Evolutionary conservation across 2,329 filamentous ascomycete genomes (phyloP), one percentile per base, ranked within the genome.

Genomic region (Aspergillus fumigatiaffinis): DNA sequence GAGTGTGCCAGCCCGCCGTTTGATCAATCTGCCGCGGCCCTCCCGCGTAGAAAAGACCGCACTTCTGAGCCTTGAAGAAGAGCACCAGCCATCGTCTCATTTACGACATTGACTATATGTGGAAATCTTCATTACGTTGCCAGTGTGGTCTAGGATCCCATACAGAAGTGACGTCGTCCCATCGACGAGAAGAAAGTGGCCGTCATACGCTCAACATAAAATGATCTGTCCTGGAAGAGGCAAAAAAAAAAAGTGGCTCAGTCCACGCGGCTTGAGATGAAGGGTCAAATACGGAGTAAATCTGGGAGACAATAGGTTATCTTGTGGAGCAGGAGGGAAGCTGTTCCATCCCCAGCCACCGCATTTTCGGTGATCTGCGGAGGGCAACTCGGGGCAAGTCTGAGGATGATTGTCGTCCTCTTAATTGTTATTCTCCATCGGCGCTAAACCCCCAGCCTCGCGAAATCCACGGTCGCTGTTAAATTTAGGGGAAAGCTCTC

Each of bases 281-380:
- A 47, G 20, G 12, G 32, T 38, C 32, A 17, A 12, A 14, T 32
- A n/a, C n/a, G n/a, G n/a, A n/a, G n/a, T n/a, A 14, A 29, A 35
- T 35, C 6, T 17, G 17, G 32, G 6, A 7, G 32, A 17, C 32
- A 17, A 38, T 38, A 38, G 32, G 32, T 17, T 17, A 38, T 38
- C 32, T 14, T 38, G 32, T 38, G 32, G 32, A 38, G 61, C 61
- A 56, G 53, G 46, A 57, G 56, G 49, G 63, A 55, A 57, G 48
- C 52, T 60, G 32, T 17, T 38, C 32, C 14, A 17, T 53, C 60
- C 69, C 68, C 70, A 73, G 70, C 71, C 70, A 72, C 70, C 69
- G 61, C 65, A 64, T 69, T 73, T 73, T 68, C 61, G 46, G 35
- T 29, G 52, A 54, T 55, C 47, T 48, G 50, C 35, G 35, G 32